These are phyloP conservation scores for Phytophthora gonapodyides DNA, from an alignment of 352 stramenopile genomes.

Conservation along the genomic window DNA sequence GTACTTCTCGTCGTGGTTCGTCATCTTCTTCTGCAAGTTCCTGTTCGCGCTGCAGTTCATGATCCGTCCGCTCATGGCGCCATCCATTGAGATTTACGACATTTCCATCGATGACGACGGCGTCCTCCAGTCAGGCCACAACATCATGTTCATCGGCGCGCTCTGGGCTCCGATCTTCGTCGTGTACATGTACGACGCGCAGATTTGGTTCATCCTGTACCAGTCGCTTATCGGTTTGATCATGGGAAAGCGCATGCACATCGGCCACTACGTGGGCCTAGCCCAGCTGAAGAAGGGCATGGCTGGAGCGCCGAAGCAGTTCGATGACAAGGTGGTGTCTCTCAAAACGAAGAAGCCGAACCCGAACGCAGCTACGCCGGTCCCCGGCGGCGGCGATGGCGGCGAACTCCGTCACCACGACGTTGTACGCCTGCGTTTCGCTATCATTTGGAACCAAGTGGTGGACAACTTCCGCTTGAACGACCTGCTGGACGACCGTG, in stretches of 20 bases:
- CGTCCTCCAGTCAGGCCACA: conserved; percentile 73
- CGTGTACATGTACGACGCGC: conserved; percentile 87
- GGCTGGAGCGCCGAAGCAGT: conserved; percentile 60
- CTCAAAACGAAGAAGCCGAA: conserved; percentile 42
- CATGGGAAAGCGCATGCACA: conserved; percentile 75
- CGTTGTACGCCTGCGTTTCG: conserved; percentile 73
- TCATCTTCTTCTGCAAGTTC: conserved; percentile 83
- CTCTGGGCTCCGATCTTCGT: conserved; percentile 81
- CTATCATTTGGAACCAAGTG: conserved; percentile 89
- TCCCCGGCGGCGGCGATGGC: conserved; percentile 9
- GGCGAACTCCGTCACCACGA: conserved; percentile 45
- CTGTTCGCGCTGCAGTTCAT: conserved; percentile 83
- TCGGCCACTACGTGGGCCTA: conserved; percentile 74
- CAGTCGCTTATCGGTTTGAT: conserved; percentile 78
- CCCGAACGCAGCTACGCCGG: conserved; percentile 16
- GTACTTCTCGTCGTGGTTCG: conserved; percentile 72
- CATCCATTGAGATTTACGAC: conserved; percentile 76
- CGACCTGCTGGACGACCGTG: conserved; percentile 81
- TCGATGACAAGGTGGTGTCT: conserved; percentile 74
- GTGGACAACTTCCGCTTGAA: conserved; percentile 87
- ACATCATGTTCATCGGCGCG: conserved; percentile 78
- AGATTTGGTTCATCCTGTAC: conserved; percentile 89
- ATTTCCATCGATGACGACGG: conserved; percentile 57
- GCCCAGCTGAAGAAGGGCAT: conserved; percentile 71
- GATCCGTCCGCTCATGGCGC: conserved; percentile 79